A percentile compares a stretch with the other conserved stretches of the same genome.
Evolutionary conservation across 1,139 yeast species (phyloP).

Genomic region (Magnusiomyces sp.): DNA sequence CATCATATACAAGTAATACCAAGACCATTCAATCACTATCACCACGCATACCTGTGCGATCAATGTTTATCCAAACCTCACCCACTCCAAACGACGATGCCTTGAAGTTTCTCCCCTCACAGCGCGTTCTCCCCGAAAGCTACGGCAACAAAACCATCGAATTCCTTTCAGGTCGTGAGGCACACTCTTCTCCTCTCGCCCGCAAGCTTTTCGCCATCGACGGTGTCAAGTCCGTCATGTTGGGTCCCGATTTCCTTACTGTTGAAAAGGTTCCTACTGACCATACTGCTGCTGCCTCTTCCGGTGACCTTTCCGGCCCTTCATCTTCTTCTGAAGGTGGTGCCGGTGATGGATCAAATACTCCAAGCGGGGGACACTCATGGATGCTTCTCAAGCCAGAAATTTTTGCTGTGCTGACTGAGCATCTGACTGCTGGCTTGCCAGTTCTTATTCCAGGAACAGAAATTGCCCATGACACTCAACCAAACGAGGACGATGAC

Average conservation of each 20-base stretch:
- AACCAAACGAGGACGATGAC: conserved; percentile 52
- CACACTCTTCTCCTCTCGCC: conserved; percentile 77
- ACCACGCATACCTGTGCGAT: too few relatives aligned
- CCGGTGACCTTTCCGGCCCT: conserved; percentile 20
- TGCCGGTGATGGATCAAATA: too few relatives aligned
- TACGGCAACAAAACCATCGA: conserved; percentile 38
- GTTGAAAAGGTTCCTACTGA: conserved; percentile 52
- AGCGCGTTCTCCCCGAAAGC: conserved; percentile 43
- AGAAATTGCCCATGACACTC: conserved; percentile 40
- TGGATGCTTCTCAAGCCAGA: conserved; percentile 88
- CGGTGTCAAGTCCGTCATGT: conserved; percentile 82
- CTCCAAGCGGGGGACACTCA: too few relatives aligned
- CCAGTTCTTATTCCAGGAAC: conserved; percentile 43
- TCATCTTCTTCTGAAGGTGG: too few relatives aligned
- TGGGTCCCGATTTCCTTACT: conserved; percentile 81
- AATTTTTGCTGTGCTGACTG: conserved; percentile 76
- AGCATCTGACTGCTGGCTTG: conserved; percentile 69
- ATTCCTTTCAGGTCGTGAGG: conserved; percentile 61
- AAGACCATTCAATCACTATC: conserved; percentile 1
- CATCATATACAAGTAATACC: background rate
- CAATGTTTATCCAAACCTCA: conserved; percentile 45
- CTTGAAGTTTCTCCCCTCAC: conserved; percentile 74
- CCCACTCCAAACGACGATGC: conserved; percentile 92
- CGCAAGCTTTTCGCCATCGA: conserved; percentile 68
- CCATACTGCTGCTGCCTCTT: background rate